phyloP scores from a whole-genome alignment of 148 eudicot genomes.

The Fagopyrum esculentum region DNA sequence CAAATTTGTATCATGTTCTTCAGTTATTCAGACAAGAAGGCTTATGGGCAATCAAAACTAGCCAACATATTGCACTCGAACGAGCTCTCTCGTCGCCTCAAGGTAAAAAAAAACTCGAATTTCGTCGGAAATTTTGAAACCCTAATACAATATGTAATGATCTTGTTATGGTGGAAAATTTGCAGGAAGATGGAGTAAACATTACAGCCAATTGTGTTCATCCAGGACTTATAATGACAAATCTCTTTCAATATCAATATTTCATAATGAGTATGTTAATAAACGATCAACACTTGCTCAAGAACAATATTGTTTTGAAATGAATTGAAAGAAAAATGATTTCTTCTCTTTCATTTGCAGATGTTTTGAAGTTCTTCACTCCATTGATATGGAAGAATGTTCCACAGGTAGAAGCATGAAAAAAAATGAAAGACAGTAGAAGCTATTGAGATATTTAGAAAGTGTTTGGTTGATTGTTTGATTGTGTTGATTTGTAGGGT shows the following conservation, averaged over 20 bases:
- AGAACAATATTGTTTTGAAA: background rate
- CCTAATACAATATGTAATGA: background rate
- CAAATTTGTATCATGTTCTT: background rate
- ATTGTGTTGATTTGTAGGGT: background rate
- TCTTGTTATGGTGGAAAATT: background rate
- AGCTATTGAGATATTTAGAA: background rate
- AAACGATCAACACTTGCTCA: background rate
- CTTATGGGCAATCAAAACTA: conserved; percentile 82
- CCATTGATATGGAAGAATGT: background rate
- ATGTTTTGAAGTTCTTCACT: background rate
- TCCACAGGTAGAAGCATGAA: background rate
- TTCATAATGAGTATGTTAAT: conserved; percentile 43
- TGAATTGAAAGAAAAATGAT: background rate
- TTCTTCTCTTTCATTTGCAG: background rate
- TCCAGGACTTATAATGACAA: conserved; percentile 88
- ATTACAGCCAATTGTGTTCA: conserved; percentile 80
- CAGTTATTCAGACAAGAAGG: conserved; percentile 71
- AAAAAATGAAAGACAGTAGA: background rate
- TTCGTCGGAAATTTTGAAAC: background rate
- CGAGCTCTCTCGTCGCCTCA: conserved; percentile 64
- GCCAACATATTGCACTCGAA: conserved; percentile 73
- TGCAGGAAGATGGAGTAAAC: conserved; percentile 77
- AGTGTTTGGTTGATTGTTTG: background rate
- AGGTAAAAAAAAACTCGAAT: conserved; percentile 27
- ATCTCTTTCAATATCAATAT: conserved; percentile 57